A percentile compares a stretch with the other conserved stretches of the same genome.
These are phyloP conservation scores for Fibroporia radiculosa DNA, from an alignment of 768 basidiomycete genomes.

Conservation along the genomic window DNA sequence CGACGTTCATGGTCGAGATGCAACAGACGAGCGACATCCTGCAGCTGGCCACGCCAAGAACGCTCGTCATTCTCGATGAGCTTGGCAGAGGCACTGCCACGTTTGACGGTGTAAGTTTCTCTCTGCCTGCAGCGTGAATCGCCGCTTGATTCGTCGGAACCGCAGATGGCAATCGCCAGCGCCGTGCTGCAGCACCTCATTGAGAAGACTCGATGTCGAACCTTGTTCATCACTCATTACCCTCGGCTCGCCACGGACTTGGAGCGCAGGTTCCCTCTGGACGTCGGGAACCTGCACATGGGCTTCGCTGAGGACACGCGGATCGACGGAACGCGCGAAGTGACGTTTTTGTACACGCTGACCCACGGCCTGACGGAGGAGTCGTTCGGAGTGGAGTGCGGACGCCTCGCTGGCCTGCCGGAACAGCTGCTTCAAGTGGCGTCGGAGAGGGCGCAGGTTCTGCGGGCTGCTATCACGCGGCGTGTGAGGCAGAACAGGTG, in stretches of 20 bases:
- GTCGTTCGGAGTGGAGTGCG: slow-evolving; percentile 92
- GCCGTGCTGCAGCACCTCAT: slow-evolving; percentile 73
- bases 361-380: slow-evolving; percentile 66
- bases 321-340: slow-evolving; percentile 66
- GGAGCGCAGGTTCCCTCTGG: slow-evolving; percentile 47
- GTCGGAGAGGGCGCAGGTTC: slow-evolving; percentile 36
- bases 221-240: slow-evolving; percentile 94
- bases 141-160: slow-evolving; percentile 3
- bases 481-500: slow-evolving; percentile 46
- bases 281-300: slow-evolving; percentile 82
- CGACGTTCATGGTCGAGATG: slow-evolving; percentile 98
- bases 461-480: slow-evolving; percentile 46
- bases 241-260: slow-evolving; percentile 72
- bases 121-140: neutral
- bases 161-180: slow-evolving; percentile 79
- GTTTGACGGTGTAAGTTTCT: slow-evolving; percentile 59
- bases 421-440: slow-evolving; percentile 61
- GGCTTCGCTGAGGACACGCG: slow-evolving; percentile 63
- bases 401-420: slow-evolving; percentile 77
- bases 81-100: slow-evolving; percentile 89
- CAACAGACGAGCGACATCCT: slow-evolving; percentile 89
- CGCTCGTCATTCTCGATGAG: slow-evolving; percentile 86
- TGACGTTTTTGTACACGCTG: slow-evolving; percentile 83
- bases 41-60: slow-evolving; percentile 60
- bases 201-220: slow-evolving; percentile 51